phyloP scores from a whole-genome alignment of 176 grass and related monocot genomes.

The Oryza brachyantha region DNA sequence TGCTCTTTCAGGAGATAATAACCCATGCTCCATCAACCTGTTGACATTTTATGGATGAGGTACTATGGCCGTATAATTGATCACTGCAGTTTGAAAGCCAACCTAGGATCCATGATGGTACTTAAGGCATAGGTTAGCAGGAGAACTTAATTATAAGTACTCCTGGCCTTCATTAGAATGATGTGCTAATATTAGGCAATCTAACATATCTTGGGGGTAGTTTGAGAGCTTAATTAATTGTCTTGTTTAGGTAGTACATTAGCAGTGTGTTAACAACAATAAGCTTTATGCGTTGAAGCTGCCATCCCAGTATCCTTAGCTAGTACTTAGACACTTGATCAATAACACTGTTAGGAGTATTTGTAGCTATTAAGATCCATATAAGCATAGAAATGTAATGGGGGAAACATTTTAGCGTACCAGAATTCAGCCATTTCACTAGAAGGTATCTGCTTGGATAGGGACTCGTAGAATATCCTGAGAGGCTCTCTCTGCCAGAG shows the following conservation, averaged over 20 bases:
- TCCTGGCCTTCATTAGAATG: neutral
- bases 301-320: neutral
- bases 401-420: conserved; percentile 12
- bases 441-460: conserved; percentile 87
- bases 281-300: neutral
- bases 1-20: conserved; percentile 77
- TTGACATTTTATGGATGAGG: neutral
- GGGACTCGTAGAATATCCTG: conserved; percentile 90
- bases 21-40: conserved; percentile 99
- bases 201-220: neutral
- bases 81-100: neutral
- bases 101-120: neutral
- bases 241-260: neutral
- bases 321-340: neutral
- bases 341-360: neutral
- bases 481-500: conserved; percentile 71
- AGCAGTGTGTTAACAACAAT: neutral
- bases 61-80: neutral
- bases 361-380: neutral
- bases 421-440: conserved; percentile 96
- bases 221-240: neutral
- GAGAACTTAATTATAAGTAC: neutral
- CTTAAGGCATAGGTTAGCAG: neutral
- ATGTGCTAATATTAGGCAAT: neutral
- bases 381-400: neutral